Conservation (phyloP, 2,329 filamentous ascomycete species). For the Microsporum canis region DNA sequence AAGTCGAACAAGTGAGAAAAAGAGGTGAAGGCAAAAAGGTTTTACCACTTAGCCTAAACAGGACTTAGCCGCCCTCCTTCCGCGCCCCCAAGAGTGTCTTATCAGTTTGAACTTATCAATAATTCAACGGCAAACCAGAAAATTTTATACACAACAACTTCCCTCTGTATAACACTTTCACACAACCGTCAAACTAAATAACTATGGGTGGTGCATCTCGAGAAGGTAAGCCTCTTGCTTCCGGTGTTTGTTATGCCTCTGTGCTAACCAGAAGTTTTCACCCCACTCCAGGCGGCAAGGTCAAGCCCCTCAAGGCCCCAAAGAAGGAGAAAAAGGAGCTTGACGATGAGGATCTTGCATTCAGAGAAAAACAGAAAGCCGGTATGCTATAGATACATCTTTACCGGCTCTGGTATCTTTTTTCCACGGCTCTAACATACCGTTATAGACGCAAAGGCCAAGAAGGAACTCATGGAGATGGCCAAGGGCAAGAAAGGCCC, state of each 20-base stretch:
- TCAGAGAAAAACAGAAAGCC: slow-evolving; percentile 69
- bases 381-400: slow-evolving; percentile 45
- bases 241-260: not conserved
- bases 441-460: slow-evolving; percentile 62
- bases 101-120: not conserved
- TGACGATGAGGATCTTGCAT: slow-evolving; percentile 78
- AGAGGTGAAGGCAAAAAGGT: not conserved
- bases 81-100: not conserved
- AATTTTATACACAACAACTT: not conserved
- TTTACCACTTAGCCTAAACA: not conserved
- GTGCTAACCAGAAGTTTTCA: not conserved
- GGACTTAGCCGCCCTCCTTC: not conserved
- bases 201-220: slow-evolving; percentile 57
- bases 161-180: not conserved
- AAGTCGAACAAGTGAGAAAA: not conserved
- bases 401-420: not conserved
- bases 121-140: not conserved
- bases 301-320: slow-evolving; percentile 72
- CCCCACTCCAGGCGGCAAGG: slow-evolving; percentile 56
- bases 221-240: slow-evolving; percentile 42
- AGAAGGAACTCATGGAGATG: slow-evolving; percentile 72
- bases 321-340: slow-evolving; percentile 77
- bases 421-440: not conserved
- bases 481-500: slow-evolving; percentile 72
- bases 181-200: not conserved